phyloP scores from a whole-genome alignment of 2,329 filamentous ascomycete genomes.

The Paradendryphiella salina region DNA sequence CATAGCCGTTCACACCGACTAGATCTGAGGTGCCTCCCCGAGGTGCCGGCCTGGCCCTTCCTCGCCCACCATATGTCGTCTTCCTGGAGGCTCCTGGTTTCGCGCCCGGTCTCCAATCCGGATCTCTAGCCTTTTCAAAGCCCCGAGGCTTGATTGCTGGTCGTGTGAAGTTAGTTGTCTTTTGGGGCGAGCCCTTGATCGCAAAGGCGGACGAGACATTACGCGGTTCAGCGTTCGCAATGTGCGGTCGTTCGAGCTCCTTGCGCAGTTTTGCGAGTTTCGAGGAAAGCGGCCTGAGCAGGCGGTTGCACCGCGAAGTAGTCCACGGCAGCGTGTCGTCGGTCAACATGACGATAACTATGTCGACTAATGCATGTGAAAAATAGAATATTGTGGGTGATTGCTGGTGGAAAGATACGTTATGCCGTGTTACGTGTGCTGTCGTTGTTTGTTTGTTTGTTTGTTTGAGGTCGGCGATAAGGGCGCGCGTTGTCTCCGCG shows the following conservation, averaged over 20 bases:
- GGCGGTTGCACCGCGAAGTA: constrained; percentile 49
- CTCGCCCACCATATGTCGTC: constrained; percentile 42
- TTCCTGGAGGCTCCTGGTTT: constrained; percentile 32
- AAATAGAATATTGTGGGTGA: neutral
- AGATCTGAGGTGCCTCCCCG: constrained; percentile 1
- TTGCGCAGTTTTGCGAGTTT: constrained; percentile 48
- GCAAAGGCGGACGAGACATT: constrained; percentile 29
- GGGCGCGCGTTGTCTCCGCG: constrained; percentile 4
- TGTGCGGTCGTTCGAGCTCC: constrained; percentile 33
- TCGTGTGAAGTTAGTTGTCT: constrained; percentile 34
- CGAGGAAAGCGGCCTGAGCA: constrained; percentile 49
- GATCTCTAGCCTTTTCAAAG: constrained; percentile 41
- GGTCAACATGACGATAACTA: constrained; percentile 34
- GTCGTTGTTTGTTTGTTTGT: constrained; percentile 22
- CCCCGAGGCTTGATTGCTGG: constrained; percentile 35
- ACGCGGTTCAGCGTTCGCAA: constrained; percentile 24
- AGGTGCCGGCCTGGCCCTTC: constrained; percentile 19
- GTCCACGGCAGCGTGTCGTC: constrained; percentile 48
- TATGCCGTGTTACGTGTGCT: constrained; percentile 12
- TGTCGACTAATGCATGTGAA: constrained; percentile 22
- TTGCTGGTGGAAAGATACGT: neutral
- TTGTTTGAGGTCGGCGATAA: constrained; percentile 27
- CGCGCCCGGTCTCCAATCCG: constrained; percentile 43
- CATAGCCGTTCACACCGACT: constrained; percentile 2
- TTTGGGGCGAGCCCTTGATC: constrained; percentile 32